Base-by-base conservation (phyloP, 306 rosid genomes). In the Dalbergia oliveri region DNA sequence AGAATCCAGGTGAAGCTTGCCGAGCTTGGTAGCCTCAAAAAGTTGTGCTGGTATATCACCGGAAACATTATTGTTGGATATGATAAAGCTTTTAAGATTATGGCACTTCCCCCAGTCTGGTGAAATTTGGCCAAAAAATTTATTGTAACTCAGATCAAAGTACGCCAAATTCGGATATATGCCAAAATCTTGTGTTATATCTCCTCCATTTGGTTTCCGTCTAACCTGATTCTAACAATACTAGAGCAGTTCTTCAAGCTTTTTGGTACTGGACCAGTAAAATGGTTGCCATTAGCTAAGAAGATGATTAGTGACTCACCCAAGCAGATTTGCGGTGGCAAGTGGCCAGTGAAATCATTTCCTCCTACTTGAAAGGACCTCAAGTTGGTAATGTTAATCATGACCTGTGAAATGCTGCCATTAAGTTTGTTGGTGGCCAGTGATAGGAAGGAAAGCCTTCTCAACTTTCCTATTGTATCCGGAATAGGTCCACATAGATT, bases 151-250 rank as follows among this genome's bases (percentile, higher is more conserved):
- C 16, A 85, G 49, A 70, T 75, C 47, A 16, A 69, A 11, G 10
- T 56, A 64, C 4, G 0, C 0, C 69, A 85, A 41, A 13, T 74
- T 11, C 1, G 84, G 85, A 62, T 85, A 88, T 3, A 69, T 63
- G 4, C 86, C 86, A 39, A 85, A 82, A 44, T 53, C 84, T 23
- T 67, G 59, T 11, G 76, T 18, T 70, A 88, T 70, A 23, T 88
- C 79, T 56, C 85, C 75, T 49, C 57, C 1, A 83, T 1, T 19
- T 77, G 84, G 63, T 85, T 88, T 15, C 6, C 16, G 1, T 58
- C 23, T 16, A 85, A 39, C 61, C 58, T 66, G 35, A 85, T 14
- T 67, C 74, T 81, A 12, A 1, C 0, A 61, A 82, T 47, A 16
- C 54, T 79, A 2, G 82, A 8, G 51, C 82, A 78, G 49, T 78